Conservation (phyloP, 305 asterid genomes). For the Solanum hybrid region DNA sequence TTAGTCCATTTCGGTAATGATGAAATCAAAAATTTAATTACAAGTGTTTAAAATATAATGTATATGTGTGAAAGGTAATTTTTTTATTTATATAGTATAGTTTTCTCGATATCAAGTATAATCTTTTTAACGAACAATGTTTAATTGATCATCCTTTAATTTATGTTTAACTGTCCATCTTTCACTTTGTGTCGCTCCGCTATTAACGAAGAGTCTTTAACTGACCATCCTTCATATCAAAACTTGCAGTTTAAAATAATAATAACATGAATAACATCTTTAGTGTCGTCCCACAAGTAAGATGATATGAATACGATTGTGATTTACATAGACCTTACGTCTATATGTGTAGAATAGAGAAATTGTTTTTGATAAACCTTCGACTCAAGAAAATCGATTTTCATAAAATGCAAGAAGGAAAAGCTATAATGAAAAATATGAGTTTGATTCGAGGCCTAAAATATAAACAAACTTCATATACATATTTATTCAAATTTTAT, state of each 20-base stretch:
- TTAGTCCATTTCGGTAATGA: not conserved
- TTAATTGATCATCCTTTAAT: not conserved
- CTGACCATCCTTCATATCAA: not conserved
- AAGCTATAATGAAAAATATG: not conserved
- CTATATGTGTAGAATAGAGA: not conserved
- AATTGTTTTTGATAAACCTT: not conserved
- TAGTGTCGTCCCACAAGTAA: not conserved
- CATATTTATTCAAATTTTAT: too few relatives aligned
- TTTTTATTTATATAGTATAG: not conserved
- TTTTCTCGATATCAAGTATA: not conserved
- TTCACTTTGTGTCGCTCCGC: not conserved
- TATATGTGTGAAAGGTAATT: not conserved
- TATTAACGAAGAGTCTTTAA: too few relatives aligned
- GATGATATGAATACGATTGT: not conserved
- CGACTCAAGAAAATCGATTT: not conserved
- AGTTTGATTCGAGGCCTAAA: not conserved
- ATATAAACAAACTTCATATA: too few relatives aligned
- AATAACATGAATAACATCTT: not conserved
- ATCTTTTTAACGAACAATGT: not conserved
- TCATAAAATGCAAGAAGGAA: not conserved
- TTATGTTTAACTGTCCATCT: not conserved
- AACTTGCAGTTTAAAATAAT: not conserved
- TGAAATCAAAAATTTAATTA: not conserved
- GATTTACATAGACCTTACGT: not conserved
- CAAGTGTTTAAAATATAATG: not conserved